These are phyloP conservation scores for Gaeumannomyces tritici DNA, from an alignment of 2,329 filamentous ascomycete species.

Conservation along the genomic window DNA sequence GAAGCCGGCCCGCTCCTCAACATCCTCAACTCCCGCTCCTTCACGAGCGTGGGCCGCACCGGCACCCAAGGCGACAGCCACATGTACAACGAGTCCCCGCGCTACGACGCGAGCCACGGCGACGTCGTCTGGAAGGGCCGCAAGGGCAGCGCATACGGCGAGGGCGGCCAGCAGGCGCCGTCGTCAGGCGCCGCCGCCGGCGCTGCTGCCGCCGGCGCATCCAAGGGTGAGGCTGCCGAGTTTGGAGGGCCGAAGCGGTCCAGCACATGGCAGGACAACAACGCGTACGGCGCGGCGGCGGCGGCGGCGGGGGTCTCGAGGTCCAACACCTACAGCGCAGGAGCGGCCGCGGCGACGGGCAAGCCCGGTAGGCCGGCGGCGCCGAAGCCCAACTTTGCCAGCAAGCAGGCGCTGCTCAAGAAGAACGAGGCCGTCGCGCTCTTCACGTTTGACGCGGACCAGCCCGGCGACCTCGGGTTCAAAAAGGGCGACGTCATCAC, in stretches of 20 bases:
- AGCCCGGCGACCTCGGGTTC: slow-evolving; percentile 85
- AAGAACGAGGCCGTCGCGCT: slow-evolving; percentile 82
- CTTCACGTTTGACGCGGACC: slow-evolving; percentile 90
- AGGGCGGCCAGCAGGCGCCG: slow-evolving; percentile 31
- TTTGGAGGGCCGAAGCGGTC: slow-evolving; percentile 51
- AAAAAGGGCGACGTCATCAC: slow-evolving; percentile 98
- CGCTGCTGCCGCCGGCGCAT: slow-evolving; percentile 20
- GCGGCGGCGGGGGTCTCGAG: slow-evolving; percentile 24
- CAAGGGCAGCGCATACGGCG: slow-evolving; percentile 60
- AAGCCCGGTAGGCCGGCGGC: slow-evolving; percentile 70
- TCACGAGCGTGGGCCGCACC: slow-evolving; percentile 53
- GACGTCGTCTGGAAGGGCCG: slow-evolving; percentile 76
- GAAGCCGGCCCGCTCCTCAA: slow-evolving; percentile 77
- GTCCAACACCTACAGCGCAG: slow-evolving; percentile 40
- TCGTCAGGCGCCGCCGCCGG: slow-evolving; percentile 15
- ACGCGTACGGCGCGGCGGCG: slow-evolving; percentile 17
- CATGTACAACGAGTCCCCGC: slow-evolving; percentile 90
- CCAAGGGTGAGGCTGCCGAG: slow-evolving; percentile 30
- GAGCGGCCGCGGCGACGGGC: slow-evolving; percentile 23
- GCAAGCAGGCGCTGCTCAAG: slow-evolving; percentile 44
- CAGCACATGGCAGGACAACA: slow-evolving; percentile 66
- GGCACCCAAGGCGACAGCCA: slow-evolving; percentile 36
- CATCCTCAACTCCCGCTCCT: slow-evolving; percentile 76
- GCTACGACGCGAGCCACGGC: slow-evolving; percentile 78
- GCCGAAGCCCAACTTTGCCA: slow-evolving; percentile 76